Percentiles rank a stretch among this genome's conserved stretches.
phyloP scores from a whole-genome alignment of 805 yeast species.

The Hanseniaspora taiwanica region DNA sequence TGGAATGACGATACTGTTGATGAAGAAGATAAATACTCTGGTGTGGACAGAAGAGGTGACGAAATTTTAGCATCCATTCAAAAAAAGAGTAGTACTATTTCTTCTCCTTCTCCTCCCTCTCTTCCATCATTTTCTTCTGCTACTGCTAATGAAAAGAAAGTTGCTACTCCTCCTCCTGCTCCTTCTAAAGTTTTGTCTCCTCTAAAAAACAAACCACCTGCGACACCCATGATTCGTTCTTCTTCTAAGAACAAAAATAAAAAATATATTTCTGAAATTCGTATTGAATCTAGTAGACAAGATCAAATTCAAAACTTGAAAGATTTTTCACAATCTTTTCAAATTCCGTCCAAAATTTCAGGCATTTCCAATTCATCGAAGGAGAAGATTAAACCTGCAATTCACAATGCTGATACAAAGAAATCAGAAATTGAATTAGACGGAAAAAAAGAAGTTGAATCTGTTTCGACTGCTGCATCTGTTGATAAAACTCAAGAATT shows the following conservation, averaged over 20 bases:
- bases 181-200: too few species aligned
- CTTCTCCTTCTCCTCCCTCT: too few species aligned
- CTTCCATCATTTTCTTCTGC: too few species aligned
- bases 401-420: too few species aligned
- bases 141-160: too few species aligned
- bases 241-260: slow-evolving; percentile 28
- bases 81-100: too few species aligned
- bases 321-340: slow-evolving; percentile 1
- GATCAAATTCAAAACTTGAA: slow-evolving; percentile 22
- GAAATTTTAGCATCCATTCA: slow-evolving; percentile 22
- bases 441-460: background rate
- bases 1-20: slow-evolving; percentile 80
- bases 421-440: too few species aligned
- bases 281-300: slow-evolving; percentile 22
- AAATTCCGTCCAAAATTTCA: slow-evolving; percentile 22
- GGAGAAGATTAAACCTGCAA: too few species aligned
- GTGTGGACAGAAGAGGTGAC: slow-evolving; percentile 48
- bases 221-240: slow-evolving; percentile 34
- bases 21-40: slow-evolving; percentile 93
- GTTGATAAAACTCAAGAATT: background rate
- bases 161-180: too few species aligned
- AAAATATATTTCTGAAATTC: slow-evolving; percentile 11
- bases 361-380: too few species aligned
- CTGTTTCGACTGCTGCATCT: background rate
- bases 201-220: too few species aligned